Conservation (phyloP, 805 yeast genomes). For the Henningerozyma blattae region DNA sequence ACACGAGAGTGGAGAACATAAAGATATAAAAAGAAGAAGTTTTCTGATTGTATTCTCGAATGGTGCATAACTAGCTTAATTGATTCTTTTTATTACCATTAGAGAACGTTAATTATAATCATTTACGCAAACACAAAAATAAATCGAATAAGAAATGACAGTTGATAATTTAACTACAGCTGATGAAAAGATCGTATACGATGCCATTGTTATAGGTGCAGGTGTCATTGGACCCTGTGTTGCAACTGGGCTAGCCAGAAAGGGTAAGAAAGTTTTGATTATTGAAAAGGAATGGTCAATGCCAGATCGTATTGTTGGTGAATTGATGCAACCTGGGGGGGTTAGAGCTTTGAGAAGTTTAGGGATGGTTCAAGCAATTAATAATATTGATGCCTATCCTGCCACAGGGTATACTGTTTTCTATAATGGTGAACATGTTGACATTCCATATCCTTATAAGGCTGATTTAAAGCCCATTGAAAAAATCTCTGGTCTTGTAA, state of each 20-base stretch:
- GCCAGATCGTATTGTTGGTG: slow-evolving; percentile 97
- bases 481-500: slow-evolving; percentile 44
- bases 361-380: slow-evolving; percentile 58
- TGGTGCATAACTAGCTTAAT: no score
- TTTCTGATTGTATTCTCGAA: no score
- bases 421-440: slow-evolving; percentile 43
- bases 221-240: slow-evolving; percentile 94
- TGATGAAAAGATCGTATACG: slow-evolving; percentile 34
- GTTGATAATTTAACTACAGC: slow-evolving; percentile 11
- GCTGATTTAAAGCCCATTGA: slow-evolving; percentile 32
- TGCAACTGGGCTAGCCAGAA: slow-evolving; percentile 82
- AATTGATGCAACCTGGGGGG: slow-evolving; percentile 96
- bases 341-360: slow-evolving; percentile 66
- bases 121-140: no score
- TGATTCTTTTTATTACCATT: no score
- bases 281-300: slow-evolving; percentile 82
- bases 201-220: slow-evolving; percentile 93
- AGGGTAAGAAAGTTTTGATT: slow-evolving; percentile 66
- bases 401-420: slow-evolving; percentile 75
- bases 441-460: slow-evolving; percentile 64
- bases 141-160: background rate
- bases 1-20: no score
- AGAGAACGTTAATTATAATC: no score
- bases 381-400: slow-evolving; percentile 49
- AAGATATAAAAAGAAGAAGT: no score